A percentile compares a stretch with the other conserved stretches of the same genome.
These are phyloP conservation scores for Trichophaea hybrida DNA, from an alignment of 2,329 filamentous ascomycete species.

Conservation along the genomic window DNA sequence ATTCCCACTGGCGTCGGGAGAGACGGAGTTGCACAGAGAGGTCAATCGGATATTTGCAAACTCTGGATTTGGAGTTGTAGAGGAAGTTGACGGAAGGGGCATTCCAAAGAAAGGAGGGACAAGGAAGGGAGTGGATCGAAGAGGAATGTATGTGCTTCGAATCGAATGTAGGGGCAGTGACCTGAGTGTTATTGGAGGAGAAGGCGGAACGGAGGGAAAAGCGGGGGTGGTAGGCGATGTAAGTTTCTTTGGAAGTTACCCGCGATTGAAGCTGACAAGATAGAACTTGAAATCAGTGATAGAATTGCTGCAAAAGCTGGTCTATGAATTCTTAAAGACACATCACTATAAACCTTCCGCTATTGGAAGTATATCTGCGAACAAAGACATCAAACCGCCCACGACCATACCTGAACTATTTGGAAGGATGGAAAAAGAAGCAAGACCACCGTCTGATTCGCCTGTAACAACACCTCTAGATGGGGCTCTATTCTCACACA, in stretches of 20 bases:
- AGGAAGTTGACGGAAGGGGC: slow-evolving; percentile 34
- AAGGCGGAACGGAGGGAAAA: slow-evolving; percentile 31
- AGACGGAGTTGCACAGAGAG: slow-evolving; percentile 51
- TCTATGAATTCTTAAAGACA: slow-evolving; percentile 59
- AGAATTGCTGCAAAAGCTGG: slow-evolving; percentile 52
- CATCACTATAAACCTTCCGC: slow-evolving; percentile 48
- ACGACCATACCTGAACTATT: not conserved
- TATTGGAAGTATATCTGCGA: not conserved
- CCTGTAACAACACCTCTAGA: not conserved
- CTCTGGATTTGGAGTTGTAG: slow-evolving; percentile 59
- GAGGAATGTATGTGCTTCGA: slow-evolving; percentile 80
- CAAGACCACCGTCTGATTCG: not conserved
- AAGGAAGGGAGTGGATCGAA: slow-evolving; percentile 58
- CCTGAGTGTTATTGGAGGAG: slow-evolving; percentile 27
- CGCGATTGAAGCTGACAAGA: slow-evolving; percentile 21
- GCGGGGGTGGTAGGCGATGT: slow-evolving; percentile 19
- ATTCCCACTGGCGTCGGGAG: slow-evolving; percentile 14
- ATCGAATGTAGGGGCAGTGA: slow-evolving; percentile 36
- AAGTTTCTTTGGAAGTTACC: slow-evolving; percentile 17
- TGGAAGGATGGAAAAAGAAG: not conserved
- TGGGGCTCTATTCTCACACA: not conserved
- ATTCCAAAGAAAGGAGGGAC: slow-evolving; percentile 33
- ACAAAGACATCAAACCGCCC: not conserved
- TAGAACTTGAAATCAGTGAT: slow-evolving; percentile 42
- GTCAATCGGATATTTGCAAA: slow-evolving; percentile 62